These are phyloP conservation scores for Scleromitrula shiraiana DNA, from an alignment of 2,329 filamentous ascomycete species.

Conservation along the genomic window DNA sequence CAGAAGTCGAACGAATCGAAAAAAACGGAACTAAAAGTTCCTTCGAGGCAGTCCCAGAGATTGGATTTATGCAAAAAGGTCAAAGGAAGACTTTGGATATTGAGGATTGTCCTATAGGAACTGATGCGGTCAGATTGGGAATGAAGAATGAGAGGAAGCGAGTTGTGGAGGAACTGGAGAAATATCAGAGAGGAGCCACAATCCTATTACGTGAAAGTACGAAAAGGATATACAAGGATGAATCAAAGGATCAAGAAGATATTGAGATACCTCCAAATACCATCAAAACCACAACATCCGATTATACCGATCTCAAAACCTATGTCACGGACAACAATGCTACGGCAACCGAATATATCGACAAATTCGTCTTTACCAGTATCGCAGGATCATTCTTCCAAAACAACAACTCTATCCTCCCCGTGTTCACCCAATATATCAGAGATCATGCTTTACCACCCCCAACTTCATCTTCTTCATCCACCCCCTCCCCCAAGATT, in stretches of 20 bases:
- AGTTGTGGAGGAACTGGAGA: conserved; percentile 60
- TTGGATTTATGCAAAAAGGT: conserved; percentile 90
- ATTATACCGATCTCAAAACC: conserved; percentile 69
- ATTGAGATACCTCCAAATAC: conserved; percentile 24
- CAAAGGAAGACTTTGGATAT: conserved; percentile 77
- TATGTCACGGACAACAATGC: conserved; percentile 84
- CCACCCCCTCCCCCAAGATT: conserved; percentile 40
- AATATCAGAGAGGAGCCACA: conserved; percentile 77
- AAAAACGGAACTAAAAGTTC: conserved; percentile 45
- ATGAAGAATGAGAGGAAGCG: conserved; percentile 71
- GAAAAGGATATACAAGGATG: conserved; percentile 48
- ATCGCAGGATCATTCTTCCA: conserved; percentile 95
- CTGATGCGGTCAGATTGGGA: conserved; percentile 71
- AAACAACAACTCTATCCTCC: conserved; percentile 98
- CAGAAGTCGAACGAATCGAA: conserved; percentile 38
- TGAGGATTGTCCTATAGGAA: conserved; percentile 94
- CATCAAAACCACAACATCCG: conserved; percentile 32
- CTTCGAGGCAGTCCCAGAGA: conserved; percentile 62
- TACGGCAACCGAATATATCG: conserved; percentile 80
- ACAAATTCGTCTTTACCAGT: conserved; percentile 74
- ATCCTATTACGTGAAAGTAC: conserved; percentile 85
- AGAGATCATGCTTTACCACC: conserved; percentile 65
- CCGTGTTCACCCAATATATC: conserved; percentile 79
- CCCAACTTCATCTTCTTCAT: too few species aligned
- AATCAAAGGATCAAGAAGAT: conserved; percentile 19